Evolutionary conservation across 768 basidiomycete species (phyloP), one percentile per base, ranked within the genome.

Genomic region (Hygrophoropsis aurantiaca): DNA sequence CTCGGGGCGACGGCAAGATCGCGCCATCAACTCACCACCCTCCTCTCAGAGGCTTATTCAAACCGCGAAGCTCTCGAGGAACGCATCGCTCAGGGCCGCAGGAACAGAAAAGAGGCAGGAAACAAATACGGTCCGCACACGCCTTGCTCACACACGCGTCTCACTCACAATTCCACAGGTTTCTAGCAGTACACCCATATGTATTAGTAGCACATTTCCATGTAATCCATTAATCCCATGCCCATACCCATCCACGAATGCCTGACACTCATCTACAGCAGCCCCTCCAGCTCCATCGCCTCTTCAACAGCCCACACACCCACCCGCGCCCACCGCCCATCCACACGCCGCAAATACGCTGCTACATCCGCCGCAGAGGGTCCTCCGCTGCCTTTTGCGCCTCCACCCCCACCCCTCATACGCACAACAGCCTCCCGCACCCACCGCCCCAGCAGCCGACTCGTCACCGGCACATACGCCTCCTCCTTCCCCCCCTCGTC

Each of bases 21-120:
- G 23, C 72, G 89, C 48, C 86, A 89, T 67, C 91, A 94, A 56
- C 64, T 94, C 40, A 80, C 89, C 5, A 87, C 90, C 0, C 70
- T 94, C 44, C 73, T 94, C 36, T 84, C 80, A 33, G 87, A 93
- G 47, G 91, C 91, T 1, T 92, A 90, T 59, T 66, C 82, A 60
- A 93, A 93, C 58, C 81, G 90, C 25, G 90, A 90, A 44, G 82
- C 79, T 0, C 57, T 94, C 52, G 91, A 94, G 62, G 90, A 91
- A 50, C 82, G 69, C 68, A 90, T 93, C 54, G 90, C 91, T 0
- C 82, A 90, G 64, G 90, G 85, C 2, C 76, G 84, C 51, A 74
- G 87, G 51, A 93, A 93, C 58, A 76, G 90, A 51, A 93, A 93
- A 62, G 88, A 91, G 59, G 90, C 91, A 0, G 91, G 91, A 9